Evolutionary conservation across 139 green algal genomes (phyloP).

Genomic region (Picochlorum costavermella): DNA sequence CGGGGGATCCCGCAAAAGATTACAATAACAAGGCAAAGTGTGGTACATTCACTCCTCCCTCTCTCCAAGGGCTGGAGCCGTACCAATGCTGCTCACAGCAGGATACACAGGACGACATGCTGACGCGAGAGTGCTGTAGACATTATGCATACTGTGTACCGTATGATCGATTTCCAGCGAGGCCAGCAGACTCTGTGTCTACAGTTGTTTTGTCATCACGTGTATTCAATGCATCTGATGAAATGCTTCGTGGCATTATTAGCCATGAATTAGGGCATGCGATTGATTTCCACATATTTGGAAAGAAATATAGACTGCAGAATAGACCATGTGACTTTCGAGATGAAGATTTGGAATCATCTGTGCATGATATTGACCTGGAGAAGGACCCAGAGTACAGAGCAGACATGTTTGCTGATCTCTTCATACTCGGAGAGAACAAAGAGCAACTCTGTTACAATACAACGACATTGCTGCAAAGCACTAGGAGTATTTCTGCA

Average conservation of each 20-base stretch:
- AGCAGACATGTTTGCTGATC: too few relatives aligned
- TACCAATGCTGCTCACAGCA: not conserved
- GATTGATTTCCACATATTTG: constrained; percentile 23
- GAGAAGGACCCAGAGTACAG: not conserved
- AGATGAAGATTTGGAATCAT: not conserved
- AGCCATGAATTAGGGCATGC: constrained; percentile 17
- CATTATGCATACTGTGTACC: constrained; percentile 21
- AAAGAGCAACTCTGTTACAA: too few relatives aligned
- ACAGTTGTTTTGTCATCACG: constrained; percentile 17
- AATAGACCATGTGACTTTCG: not conserved
- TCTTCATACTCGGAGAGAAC: too few relatives aligned
- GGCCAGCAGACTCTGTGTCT: constrained; percentile 8
- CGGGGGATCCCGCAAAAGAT: too few relatives aligned
- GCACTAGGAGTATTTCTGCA: too few relatives aligned
- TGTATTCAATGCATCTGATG: constrained; percentile 2
- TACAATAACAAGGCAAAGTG: too few relatives aligned
- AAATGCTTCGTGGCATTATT: constrained; percentile 10
- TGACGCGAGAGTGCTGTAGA: constrained; percentile 21
- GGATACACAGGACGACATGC: not conserved
- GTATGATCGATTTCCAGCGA: constrained; percentile 14
- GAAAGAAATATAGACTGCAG: not conserved
- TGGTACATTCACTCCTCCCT: too few relatives aligned
- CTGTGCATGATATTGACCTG: not conserved
- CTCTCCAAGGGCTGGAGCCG: not conserved
- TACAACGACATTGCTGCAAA: too few relatives aligned